These are phyloP conservation scores for Flaveria floridana DNA, from an alignment of 140 eudicot genomes.

Conservation along the genomic window DNA sequence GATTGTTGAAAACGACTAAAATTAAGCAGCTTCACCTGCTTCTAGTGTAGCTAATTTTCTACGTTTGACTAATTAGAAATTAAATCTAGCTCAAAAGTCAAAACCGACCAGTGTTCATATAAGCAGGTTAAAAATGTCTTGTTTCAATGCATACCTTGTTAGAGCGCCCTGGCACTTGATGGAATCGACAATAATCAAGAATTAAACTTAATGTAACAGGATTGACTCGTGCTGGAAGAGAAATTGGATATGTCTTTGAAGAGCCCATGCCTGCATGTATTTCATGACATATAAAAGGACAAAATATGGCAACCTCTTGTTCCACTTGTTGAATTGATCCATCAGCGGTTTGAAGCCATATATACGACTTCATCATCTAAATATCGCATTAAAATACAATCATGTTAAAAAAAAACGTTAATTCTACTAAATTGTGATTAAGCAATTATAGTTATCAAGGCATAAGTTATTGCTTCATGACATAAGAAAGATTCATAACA, in stretches of 20 bases:
- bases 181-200: constrained; percentile 88
- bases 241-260: constrained; percentile 70
- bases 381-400: constrained; percentile 11
- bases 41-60: background rate
- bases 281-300: constrained; percentile 78
- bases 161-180: constrained; percentile 84
- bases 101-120: background rate
- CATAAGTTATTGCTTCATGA: constrained; percentile 12
- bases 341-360: constrained; percentile 90
- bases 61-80: background rate
- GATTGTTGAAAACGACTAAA: background rate
- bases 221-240: constrained; percentile 81
- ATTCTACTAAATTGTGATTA: background rate
- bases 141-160: constrained; percentile 60
- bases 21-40: background rate
- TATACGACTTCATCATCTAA: constrained; percentile 77
- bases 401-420: background rate
- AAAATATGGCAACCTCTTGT: constrained; percentile 82
- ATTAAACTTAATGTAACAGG: constrained; percentile 70
- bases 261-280: constrained; percentile 77
- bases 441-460: constrained; percentile 5
- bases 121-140: background rate
- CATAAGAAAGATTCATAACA: background rate
- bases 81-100: background rate
- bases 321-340: constrained; percentile 85